phyloP scores from a whole-genome alignment of 495 filamentous ascomycete species.

The Aspergillus wentii region DNA sequence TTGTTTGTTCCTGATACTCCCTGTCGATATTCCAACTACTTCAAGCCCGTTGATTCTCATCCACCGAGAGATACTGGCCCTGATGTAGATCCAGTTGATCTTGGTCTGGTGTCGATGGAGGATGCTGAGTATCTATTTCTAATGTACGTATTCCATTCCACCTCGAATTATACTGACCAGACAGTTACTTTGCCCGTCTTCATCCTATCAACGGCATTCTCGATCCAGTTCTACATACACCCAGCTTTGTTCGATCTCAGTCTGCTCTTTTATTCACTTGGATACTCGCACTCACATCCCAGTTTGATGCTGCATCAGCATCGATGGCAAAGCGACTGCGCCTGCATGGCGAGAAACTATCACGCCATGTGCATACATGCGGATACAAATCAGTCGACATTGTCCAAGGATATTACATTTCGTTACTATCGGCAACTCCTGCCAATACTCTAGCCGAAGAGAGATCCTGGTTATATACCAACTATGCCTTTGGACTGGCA shows the following conservation, averaged over 20 bases:
- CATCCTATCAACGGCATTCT: slow-evolving; percentile 62
- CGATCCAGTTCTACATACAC: slow-evolving; percentile 55
- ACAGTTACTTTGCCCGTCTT: slow-evolving; percentile 58
- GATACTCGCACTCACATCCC: slow-evolving; percentile 54
- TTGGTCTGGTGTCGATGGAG: slow-evolving; percentile 52
- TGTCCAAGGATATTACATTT: slow-evolving; percentile 35
- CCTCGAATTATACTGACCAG: background rate
- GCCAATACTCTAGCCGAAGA: slow-evolving; percentile 18
- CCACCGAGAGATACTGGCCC: slow-evolving; percentile 41
- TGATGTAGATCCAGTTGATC: slow-evolving; percentile 58
- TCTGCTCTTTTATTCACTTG: slow-evolving; percentile 63
- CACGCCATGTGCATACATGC: slow-evolving; percentile 49
- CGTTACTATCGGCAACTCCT: slow-evolving; percentile 19
- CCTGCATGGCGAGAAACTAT: slow-evolving; percentile 55
- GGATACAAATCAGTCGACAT: slow-evolving; percentile 62
- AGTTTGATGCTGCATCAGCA: slow-evolving; percentile 51
- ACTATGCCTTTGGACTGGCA: slow-evolving; percentile 22
- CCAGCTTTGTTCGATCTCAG: slow-evolving; percentile 52
- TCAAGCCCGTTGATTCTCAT: slow-evolving; percentile 3
- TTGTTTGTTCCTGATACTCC: slow-evolving; percentile 2
- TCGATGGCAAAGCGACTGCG: slow-evolving; percentile 53
- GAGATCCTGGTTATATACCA: slow-evolving; percentile 23
- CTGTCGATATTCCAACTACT: slow-evolving; percentile 16
- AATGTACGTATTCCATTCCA: slow-evolving; percentile 36
- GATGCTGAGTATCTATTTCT: slow-evolving; percentile 52